Percentiles rank a stretch among this genome's conserved stretches.
Evolutionary conservation across 1,284 basidiomycete genomes (phyloP).

Genomic region (Waitea zeae): DNA sequence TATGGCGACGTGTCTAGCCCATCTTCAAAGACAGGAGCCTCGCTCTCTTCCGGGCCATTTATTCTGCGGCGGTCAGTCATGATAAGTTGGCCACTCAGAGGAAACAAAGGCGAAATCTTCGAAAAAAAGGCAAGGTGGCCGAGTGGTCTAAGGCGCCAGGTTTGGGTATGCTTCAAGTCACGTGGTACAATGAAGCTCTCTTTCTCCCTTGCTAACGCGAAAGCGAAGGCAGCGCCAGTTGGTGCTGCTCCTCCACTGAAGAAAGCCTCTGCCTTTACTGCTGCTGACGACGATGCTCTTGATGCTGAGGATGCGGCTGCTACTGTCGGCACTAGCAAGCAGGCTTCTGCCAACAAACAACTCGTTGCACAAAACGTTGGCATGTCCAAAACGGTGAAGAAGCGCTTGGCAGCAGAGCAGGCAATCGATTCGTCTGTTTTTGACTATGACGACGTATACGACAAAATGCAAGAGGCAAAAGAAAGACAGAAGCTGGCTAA

Average conservation of each 20-base stretch:
- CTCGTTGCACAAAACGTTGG: conserved; percentile 37
- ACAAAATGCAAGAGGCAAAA: conserved; percentile 86
- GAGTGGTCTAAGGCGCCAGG: no score
- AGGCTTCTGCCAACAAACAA: conserved; percentile 28
- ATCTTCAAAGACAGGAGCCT: conserved; percentile 39
- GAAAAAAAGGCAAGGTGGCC: no score
- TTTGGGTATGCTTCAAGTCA: no score
- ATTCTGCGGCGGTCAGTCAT: conserved; percentile 77
- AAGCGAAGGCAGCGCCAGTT: conserved; percentile 25
- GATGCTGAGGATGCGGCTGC: conserved; percentile 28
- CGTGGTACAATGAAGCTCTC: conserved; percentile 57
- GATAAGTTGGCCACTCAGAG: conserved; percentile 20
- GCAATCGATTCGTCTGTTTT: conserved; percentile 74
- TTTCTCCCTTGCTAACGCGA: conserved; percentile 49
- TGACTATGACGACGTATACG: conserved; percentile 95
- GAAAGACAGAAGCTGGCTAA: conserved; percentile 56
- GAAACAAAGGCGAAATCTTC: background rate
- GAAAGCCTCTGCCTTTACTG: conserved; percentile 40
- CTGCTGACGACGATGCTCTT: conserved; percentile 44
- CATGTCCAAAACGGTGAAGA: conserved; percentile 40
- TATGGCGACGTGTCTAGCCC: conserved; percentile 16
- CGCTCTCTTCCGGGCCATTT: conserved; percentile 77
- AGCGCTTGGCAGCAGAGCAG: conserved; percentile 60
- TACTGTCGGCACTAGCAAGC: conserved; percentile 11
- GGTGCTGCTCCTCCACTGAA: conserved; percentile 37